phyloP scores from a whole-genome alignment of 352 stramenopile genomes.

The Pythium periplocum region DNA sequence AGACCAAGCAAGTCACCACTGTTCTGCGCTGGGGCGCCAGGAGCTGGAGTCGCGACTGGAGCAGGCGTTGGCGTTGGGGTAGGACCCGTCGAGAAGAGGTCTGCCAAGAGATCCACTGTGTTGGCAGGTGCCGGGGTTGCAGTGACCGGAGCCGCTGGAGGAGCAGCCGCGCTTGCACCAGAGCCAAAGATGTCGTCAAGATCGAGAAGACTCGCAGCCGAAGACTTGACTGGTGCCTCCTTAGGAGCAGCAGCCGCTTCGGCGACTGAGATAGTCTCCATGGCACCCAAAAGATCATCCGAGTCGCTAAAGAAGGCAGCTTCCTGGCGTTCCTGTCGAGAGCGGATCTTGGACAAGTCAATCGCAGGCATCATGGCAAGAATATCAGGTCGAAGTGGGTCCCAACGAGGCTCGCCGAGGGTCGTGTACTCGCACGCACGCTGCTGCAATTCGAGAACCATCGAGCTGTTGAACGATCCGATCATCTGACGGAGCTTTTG shows the following conservation, averaged over 20 bases:
- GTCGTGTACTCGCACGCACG: constrained; percentile 94
- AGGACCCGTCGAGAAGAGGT: constrained; percentile 88
- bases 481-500: constrained; percentile 85
- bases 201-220: constrained; percentile 76
- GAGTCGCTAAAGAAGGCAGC: background rate
- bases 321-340: constrained; percentile 26
- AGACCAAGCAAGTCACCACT: constrained; percentile 52
- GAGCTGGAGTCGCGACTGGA: background rate
- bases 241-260: too few species aligned
- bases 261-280: too few species aligned
- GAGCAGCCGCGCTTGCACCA: constrained; percentile 23
- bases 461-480: constrained; percentile 86
- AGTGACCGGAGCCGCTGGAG: constrained; percentile 17
- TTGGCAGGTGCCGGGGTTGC: constrained; percentile 17
- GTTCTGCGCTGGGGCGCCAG: constrained; percentile 14
- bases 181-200: constrained; percentile 95
- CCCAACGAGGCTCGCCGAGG: constrained; percentile 78
- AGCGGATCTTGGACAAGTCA: constrained; percentile 80
- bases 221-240: constrained; percentile 4
- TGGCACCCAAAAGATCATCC: too few species aligned
- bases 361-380: constrained; percentile 94
- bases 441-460: constrained; percentile 96
- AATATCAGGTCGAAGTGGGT: constrained; percentile 76
- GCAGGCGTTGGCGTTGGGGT: constrained; percentile 11
- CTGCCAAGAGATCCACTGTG: constrained; percentile 90